Base-by-base conservation (phyloP, 257 asterid species). In the Capsicum rhomboideum region DNA sequence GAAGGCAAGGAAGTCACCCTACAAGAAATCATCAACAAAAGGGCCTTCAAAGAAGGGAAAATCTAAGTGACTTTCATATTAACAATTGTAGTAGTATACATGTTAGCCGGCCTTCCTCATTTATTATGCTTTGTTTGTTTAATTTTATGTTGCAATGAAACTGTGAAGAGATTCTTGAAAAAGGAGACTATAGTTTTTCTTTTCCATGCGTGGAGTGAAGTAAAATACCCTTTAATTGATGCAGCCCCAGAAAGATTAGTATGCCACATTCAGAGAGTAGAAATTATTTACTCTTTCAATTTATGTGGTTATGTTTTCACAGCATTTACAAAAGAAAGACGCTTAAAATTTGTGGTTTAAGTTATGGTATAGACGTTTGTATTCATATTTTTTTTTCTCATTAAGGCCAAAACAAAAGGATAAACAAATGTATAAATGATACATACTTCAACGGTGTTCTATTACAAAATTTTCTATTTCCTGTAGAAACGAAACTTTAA, bases 1-100 rank as follows among this genome's bases (percentile, higher is more conserved):
- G 81, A 94, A 91, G 84, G 80, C 93, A 86, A 97, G 94, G 98
- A 93, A 95, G 87, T 64, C 92, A 1, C 46, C 92, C 8, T 83
- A 85, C 72, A 86, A 80, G 80, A 92, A 90, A 11, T 72, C 93
- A 17, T 83, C 94, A 46, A 12, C 80, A 74, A 74, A 74, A 74
- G 80, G 80, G 37, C 58, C 80, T 74, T 74, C 80, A n/a, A 82
- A n/a, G 58, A 91, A 92, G 83, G 93, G 94, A 64, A 94, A 88
- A 88, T 93, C 93, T n/a, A 92, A 90, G 63, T 93, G 89, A 91
- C 20, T 82, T 67, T 26, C 17, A 49, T 14, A 50, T 23, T 44
- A 17, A 21, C 28, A 49, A 46, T 13, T 46, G 40, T 49, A 46
- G 80, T 68, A 37, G 29, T 37, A 68, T 68, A 68, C 78, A 68